Evolutionary conservation across 2,329 filamentous ascomycete species (phyloP), one percentile per base, ranked within the genome.

Genomic region (Immersiporthe knoxdaviesiana): DNA sequence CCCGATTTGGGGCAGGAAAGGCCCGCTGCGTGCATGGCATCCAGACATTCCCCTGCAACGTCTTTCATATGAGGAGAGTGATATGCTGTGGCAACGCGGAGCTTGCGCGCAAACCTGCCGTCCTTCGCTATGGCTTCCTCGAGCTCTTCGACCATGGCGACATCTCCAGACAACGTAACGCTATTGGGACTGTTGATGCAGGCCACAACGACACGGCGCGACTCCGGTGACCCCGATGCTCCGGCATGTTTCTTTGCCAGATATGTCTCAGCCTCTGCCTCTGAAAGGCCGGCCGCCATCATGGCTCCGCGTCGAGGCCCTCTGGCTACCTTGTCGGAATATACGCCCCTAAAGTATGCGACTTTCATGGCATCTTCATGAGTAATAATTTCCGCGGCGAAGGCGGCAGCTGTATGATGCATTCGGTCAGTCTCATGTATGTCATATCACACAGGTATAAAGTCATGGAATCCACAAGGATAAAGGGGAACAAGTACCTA

Each of bases 21-120:
- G n/a, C 14, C 44, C n/a, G 47, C 14, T 1, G 18, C n/a, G 3
- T 71, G 67, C 50, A 73, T 63, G 18, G 65, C 35, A 24, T 69
- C 64, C 0, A 72, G 59, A 50, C 78, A 79, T 35, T 75, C 73
- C 0, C 74, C 67, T 6, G 72, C 74, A 8, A 78, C 73, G 2
- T 69, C 50, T 21, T 72, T 70, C 78, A 80, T 80, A 60, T 79
- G 77, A 16, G 74, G 74, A 4, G 77, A 79, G 56, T 75, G 72
- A 60, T 76, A 77, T 2, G 74, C 75, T 16, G 72, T 73, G 18
- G 72, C 67, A 3, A 75, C 73, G 5, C 71, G 70, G 1, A 76
- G 68, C 41, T 66, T 63, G 6, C 75, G 65, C 0, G 74, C 71
- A 60, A 76, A 76, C 14, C 72, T 65, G 2, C 65, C 66, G 6